Evolutionary conservation across 1,284 basidiomycete genomes (phyloP), one percentile per base, ranked within the genome.

Genomic region (Ceratobasidium sp.): DNA sequence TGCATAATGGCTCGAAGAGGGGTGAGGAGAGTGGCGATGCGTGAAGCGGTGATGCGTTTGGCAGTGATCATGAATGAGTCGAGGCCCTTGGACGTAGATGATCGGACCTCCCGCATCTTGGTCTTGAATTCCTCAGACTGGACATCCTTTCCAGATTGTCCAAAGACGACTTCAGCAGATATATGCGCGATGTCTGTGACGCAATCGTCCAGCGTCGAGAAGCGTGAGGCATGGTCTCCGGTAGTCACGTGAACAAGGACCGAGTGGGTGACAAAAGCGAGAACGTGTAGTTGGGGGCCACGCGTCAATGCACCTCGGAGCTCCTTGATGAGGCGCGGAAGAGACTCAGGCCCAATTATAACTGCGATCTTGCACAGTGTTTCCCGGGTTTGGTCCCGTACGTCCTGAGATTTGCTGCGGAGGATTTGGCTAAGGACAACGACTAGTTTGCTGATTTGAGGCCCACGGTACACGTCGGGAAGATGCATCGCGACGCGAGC

Each of bases 161-260:
- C 96, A 76, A 98, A 98, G 64, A 98, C 86, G 69, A 98, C 96
- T 76, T 98, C 96, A 0, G 92, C 88, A 1, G 94, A 89, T 38
- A 98, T 82, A 75, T 92, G 86, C 0, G 91, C 89, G 1, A 93
- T 82, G 73, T 93, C 90, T 40, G 85, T 84, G 52, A 96, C 89
- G 71, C 91, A 90, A 20, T 85, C 84, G 74, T 97, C 94, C 0
- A 98, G 83, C 47, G 83, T 84, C 54, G 80, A 77, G 75, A 94
- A 92, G 0, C 75, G 73, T 62, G 69, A 77, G 1, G 80, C 79
- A 68, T 86, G 81, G 2, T 89, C 87, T 0, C 83, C 81, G 0
- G 85, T 81, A 0, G 93, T 95, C 57, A 93, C 85, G 70, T 94
- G 87, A 7, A 90, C 86, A 20, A 99, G 82, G 34, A 99, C 81